Evolutionary conservation across 345 rosid genomes (phyloP).

Genomic region (Excoecaria cochinchinensis): DNA sequence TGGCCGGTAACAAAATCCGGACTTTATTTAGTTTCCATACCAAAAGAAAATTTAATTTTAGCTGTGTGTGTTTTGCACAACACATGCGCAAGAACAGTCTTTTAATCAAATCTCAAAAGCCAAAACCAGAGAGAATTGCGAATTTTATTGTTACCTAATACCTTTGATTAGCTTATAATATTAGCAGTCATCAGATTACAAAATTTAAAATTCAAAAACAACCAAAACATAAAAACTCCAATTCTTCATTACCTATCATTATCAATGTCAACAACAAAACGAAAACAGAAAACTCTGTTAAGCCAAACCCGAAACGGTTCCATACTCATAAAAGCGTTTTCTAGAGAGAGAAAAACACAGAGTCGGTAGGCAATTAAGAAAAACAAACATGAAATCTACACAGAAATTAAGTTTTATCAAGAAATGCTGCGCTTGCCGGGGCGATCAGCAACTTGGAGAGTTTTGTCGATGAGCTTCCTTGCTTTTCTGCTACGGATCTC

Average conservation of each 20-base stretch:
- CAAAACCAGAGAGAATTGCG: no score
- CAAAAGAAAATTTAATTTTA: no score
- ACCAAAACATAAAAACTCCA: no score
- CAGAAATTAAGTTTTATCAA: slow-evolving; percentile 15
- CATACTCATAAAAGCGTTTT: not conserved
- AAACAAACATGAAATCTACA: not conserved
- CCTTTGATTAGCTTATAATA: no score
- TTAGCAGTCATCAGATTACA: no score
- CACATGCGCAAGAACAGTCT: no score
- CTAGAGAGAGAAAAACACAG: slow-evolving; percentile 1
- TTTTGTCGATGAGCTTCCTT: slow-evolving; percentile 68
- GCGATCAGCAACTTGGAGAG: slow-evolving; percentile 71
- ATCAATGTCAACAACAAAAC: not conserved
- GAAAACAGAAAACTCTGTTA: not conserved
- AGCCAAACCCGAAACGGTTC: slow-evolving; percentile 27
- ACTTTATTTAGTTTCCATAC: no score
- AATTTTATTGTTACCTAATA: no score
- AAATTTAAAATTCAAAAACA: no score
- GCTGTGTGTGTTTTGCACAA: no score
- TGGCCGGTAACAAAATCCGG: no score
- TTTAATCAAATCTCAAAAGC: no score
- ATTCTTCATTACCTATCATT: not conserved
- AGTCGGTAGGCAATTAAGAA: slow-evolving; percentile 9
- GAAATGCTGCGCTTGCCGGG: slow-evolving; percentile 59
- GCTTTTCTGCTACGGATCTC: slow-evolving; percentile 96